Evolutionary conservation across 208 protist genomes (phyloP), one percentile per base, ranked within the genome.

Genomic region (Balamuthia mandrillaris): DNA sequence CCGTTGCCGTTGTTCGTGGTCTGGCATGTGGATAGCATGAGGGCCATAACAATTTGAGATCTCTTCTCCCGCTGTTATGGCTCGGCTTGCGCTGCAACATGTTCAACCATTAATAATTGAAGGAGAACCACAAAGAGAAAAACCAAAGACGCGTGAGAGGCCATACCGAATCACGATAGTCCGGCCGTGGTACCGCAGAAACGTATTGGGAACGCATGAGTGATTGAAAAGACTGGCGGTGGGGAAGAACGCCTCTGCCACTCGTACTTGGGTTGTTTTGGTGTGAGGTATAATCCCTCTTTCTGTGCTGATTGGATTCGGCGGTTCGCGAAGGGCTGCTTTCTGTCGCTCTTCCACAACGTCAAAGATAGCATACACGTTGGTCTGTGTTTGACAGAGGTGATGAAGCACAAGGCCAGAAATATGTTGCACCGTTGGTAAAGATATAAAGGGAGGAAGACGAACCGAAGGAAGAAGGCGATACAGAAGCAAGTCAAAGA

Each of bases 331-430:
- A 60, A n/a, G 37, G 21, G 35, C 27, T 14, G 61, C 10, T 39
- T 18, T 63, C n/a, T 31, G 3, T 12, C 45, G 14, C 37, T 70
- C 61, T 16, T 70, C 61, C 21, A 5, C 61, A 39, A 70, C 33
- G 6, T 70, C 61, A 39, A 47, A 70, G 61, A 70, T 70, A 39
- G 61, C 61, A 39, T 70, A 70, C 37, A 70, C 61, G 61, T 70
- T 70, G 31, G 61, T 70, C 37, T 70, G 61, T 16, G 61, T 70
- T 35, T 70, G 61, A 18, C 61, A 70, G 6, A 70, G 61, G 61
- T 70, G 61, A 1, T 39, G 7, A 18, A 70, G 27, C 31, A 70
- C 37, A 29, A 70, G 61, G 10, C 33, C 6, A 3, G 12, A 2
- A 39, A 47, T 24, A 12, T n/a, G n/a, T n/a, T n/a, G n/a, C n/a